A percentile compares a stretch with the other conserved stretches of the same genome.
Evolutionary conservation across 352 stramenopile species (phyloP).

Genomic region (Phytopythium cucurbitacearum): DNA sequence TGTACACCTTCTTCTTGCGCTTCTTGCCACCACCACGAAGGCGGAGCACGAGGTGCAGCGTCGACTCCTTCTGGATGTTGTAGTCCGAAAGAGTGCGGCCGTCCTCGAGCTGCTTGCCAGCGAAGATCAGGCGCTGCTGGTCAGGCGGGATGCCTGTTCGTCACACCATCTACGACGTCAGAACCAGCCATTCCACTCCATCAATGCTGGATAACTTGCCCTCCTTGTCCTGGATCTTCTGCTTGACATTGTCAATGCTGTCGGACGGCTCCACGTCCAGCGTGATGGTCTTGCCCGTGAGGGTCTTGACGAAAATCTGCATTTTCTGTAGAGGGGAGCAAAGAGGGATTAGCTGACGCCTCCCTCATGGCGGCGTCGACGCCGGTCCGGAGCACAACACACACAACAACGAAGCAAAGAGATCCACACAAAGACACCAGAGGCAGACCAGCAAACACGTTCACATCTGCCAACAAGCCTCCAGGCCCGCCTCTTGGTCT

Average conservation of each 20-base stretch:
- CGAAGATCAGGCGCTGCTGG: constrained; percentile 99
- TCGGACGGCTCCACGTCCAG: constrained; percentile 99
- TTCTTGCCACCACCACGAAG: constrained; percentile 97
- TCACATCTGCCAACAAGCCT: too few relatives aligned
- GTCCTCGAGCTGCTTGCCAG: constrained; percentile 99
- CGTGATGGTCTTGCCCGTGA: constrained; percentile 99
- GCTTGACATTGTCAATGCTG: constrained; percentile 99
- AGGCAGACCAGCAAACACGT: too few relatives aligned
- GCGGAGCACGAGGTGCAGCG: constrained; percentile 97
- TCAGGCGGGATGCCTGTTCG: constrained; percentile 95
- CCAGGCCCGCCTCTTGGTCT: too few relatives aligned
- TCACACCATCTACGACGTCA: constrained; percentile 2
- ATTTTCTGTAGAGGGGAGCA: constrained; percentile 56
- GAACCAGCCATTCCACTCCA: background rate
- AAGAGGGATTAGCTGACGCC: constrained; percentile 4
- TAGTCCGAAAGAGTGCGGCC: constrained; percentile 92
- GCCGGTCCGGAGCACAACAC: background rate
- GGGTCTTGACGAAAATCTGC: constrained; percentile 96
- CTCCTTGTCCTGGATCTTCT: constrained; percentile 99
- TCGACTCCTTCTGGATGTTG: constrained; percentile 97
- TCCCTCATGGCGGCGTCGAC: background rate
- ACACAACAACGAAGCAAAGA: too few relatives aligned
- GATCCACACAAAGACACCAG: too few relatives aligned
- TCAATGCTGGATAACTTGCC: constrained; percentile 30
- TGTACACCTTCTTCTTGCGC: constrained; percentile 99